Base-by-base conservation (phyloP, 306 rosid species). In the Argentina anserina region DNA sequence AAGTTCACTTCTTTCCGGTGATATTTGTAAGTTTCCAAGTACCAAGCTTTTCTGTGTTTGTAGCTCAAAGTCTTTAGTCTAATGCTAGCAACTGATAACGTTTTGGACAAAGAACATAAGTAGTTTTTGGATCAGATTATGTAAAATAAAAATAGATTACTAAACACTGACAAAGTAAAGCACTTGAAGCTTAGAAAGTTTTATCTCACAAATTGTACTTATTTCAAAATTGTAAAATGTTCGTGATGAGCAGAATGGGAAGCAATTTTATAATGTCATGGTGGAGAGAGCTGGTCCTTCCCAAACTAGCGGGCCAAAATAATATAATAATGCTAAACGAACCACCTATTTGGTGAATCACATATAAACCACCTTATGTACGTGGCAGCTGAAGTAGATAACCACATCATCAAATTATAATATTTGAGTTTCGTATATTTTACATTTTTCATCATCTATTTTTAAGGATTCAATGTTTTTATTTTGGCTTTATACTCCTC, bases 201-300 rank as follows among this genome's bases (percentile, higher is more conserved):
- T 23, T 52, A 23, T 23, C 26, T 52, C 21, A 12, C 17, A 7
- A 33, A 21, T 20, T 14, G 28, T 17, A n/a, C 23, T 7, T n/a
- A n/a, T n/a, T n/a, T n/a, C n/a, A n/a, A n/a, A n/a, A n/a, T n/a
- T n/a, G n/a, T n/a, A n/a, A n/a, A n/a, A n/a, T n/a, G n/a, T n/a
- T n/a, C n/a, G 66, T 76, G 56, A 70, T 67, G 60, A 81, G 61
- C 90, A 94, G 97, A 94, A 94, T 77, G 98, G 98, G 67, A 91
- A 91, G 87, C 92, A 88, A 79, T 94, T 92, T 69, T 92, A 92
- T 70, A 92, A 92, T 40, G 81, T 79, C 25, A 90, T 92, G 98
- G 91, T 89, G 85, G 97, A 94, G 84, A 91, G 97, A 87, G 97
- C 98, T 43, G 97, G 98, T 56, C 84, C 91, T 80, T 94, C 98